Evolutionary conservation across 345 rosid genomes (phyloP).

Genomic region (Luvunga scandens): DNA sequence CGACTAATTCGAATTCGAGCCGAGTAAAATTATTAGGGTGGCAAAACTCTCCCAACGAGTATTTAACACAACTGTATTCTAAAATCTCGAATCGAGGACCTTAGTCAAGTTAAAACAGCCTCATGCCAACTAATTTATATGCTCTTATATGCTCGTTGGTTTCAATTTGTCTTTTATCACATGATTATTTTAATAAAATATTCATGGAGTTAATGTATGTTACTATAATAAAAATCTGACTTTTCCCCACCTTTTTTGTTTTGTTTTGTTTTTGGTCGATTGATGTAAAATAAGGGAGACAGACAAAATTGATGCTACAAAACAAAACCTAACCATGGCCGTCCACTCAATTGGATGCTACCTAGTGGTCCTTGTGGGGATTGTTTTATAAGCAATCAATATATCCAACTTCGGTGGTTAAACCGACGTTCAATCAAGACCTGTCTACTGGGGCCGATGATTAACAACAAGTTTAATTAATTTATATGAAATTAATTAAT

Average conservation of each 20-base stretch:
- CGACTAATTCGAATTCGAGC: no score
- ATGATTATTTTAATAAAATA: neutral
- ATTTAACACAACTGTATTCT: no score
- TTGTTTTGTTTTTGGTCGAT: neutral
- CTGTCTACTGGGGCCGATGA: neutral
- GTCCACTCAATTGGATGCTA: neutral
- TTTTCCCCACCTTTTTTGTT: no score
- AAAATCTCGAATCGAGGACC: no score
- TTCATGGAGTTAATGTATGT: neutral
- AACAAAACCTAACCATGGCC: neutral
- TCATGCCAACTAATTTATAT: no score
- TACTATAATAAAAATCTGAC: neutral
- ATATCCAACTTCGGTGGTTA: neutral
- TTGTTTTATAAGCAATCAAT: neutral
- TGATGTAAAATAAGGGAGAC: neutral
- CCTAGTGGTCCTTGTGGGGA: neutral
- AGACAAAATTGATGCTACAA: slow-evolving; percentile 8
- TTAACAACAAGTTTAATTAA: neutral
- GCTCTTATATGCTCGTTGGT: no score
- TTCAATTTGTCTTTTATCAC: neutral
- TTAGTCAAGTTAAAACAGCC: no score
- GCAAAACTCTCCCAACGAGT: no score
- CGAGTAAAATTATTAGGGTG: no score
- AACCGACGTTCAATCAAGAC: neutral
- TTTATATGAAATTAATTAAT: no score